Base-by-base conservation (phyloP, 345 rosid genomes). In the Gossypium ekmanianum region DNA sequence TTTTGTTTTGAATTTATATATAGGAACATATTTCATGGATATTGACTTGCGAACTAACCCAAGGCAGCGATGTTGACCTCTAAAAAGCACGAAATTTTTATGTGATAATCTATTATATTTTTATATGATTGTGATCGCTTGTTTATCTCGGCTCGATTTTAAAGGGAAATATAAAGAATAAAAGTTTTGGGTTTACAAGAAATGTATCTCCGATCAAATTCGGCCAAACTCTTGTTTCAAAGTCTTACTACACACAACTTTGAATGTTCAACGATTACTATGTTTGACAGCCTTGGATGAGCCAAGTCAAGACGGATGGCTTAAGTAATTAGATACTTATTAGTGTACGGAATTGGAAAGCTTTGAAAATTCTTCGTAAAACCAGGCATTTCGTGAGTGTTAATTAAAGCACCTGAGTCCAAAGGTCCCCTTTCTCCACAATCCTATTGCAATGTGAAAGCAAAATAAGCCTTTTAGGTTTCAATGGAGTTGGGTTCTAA, bases 41-140 rank as follows among this genome's bases (percentile, higher is more conserved):
- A 67, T 66, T 67, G 82, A 79, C 79, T 18, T 13, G 22, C 20
- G 76, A 80, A 76, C 81, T 2, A 81, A 50, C 77, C 62, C n/a
- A 61, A 63, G 9, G 48, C 62, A 50, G 67, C 16, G 59, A 44
- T 26, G 50, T 51, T 78, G 62, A 59, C 68, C 41, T 45, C 14
- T 14, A 48, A 56, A 72, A 51, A 47, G 55, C 20, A 7, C 54
- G 11, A 18, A 13, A 0, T 11, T 18, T 66, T 11, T 10, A 44
- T 44, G 7, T 11, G 17, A 64, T 43, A 5, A 34, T 34, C 7
- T 34, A 34, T 34, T 62, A 61, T 61, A 14, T 6, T 29, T 65
- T 12, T 18, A 18, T 44, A 44, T 20, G 54, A 44, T 44, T 18
- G 11, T 66, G 71, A 66, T 51, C 29, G 29, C 6, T 18, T 10